phyloP scores from a whole-genome alignment of 768 basidiomycete genomes.

The Mycena olivaceomarginata region DNA sequence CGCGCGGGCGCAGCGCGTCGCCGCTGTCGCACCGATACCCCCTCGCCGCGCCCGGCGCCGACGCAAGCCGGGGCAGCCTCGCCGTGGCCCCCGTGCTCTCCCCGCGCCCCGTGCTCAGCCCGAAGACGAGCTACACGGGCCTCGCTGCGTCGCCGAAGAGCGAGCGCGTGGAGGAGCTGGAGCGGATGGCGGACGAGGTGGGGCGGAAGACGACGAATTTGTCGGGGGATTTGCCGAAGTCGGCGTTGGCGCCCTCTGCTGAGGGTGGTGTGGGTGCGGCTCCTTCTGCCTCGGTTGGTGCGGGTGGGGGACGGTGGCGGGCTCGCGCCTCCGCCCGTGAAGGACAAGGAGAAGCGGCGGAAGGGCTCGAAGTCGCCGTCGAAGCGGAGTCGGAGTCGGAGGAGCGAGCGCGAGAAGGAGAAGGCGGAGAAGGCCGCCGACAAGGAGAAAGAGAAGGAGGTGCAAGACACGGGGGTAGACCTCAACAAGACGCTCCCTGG shows the following conservation, averaged over 20 bases:
- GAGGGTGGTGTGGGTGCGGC: too few relatives aligned
- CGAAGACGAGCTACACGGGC: slow-evolving; percentile 66
- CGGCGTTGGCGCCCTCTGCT: neutral
- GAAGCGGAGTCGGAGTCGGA: slow-evolving; percentile 28
- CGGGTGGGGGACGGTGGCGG: neutral
- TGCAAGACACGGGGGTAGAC: slow-evolving; percentile 27
- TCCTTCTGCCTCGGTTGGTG: neutral
- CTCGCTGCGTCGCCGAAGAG: slow-evolving; percentile 64
- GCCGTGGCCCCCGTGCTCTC: slow-evolving; percentile 66
- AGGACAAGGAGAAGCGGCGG: slow-evolving; percentile 38
- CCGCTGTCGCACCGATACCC: slow-evolving; percentile 75
- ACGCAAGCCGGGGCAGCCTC: slow-evolving; percentile 38
- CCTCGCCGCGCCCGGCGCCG: slow-evolving; percentile 46
- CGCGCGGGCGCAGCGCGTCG: slow-evolving; percentile 78
- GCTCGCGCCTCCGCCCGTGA: neutral
- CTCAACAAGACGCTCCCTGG: slow-evolving; percentile 77
- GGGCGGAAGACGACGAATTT: slow-evolving; percentile 58
- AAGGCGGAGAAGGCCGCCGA: slow-evolving; percentile 33
- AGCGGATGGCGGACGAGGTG: slow-evolving; percentile 82
- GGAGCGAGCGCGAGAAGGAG: slow-evolving; percentile 45
- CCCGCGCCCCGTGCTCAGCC: slow-evolving; percentile 82
- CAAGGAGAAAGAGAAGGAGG: slow-evolving; percentile 3
- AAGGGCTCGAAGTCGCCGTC: slow-evolving; percentile 25
- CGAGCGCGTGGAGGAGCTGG: slow-evolving; percentile 80
- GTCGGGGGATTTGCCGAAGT: slow-evolving; percentile 61